A percentile compares a stretch with the other conserved stretches of the same genome.
Evolutionary conservation across 1,284 basidiomycete species (phyloP).

Genomic region (Porogramme epimiltina): DNA sequence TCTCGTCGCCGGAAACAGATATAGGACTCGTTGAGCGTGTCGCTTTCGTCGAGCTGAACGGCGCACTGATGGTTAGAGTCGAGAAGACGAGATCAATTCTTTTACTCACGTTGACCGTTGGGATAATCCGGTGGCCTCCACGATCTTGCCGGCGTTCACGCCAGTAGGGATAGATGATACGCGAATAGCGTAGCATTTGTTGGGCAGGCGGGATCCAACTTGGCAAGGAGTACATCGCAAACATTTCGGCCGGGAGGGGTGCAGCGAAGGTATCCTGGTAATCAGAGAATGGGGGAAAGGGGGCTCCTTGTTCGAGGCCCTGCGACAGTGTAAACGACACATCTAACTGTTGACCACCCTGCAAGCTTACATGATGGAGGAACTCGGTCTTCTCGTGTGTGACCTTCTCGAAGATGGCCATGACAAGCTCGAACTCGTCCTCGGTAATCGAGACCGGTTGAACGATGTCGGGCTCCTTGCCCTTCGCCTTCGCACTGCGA

Average conservation of each 20-base stretch:
- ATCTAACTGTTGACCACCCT: background rate
- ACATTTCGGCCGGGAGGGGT: constrained; percentile 26
- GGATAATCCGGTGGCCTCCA: constrained; percentile 34
- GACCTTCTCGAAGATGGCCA: constrained; percentile 92
- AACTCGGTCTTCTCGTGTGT: constrained; percentile 92
- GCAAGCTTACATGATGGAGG: constrained; percentile 78
- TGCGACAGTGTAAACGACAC: constrained; percentile 27
- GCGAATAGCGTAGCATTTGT: constrained; percentile 28
- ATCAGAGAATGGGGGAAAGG: constrained; percentile 79
- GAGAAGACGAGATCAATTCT: background rate
- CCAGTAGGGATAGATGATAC: constrained; percentile 34
- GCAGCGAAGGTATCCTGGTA: constrained; percentile 32
- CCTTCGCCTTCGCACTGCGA: constrained; percentile 75
- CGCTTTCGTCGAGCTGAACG: constrained; percentile 84
- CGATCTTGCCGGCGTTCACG: constrained; percentile 33
- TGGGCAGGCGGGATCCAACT: constrained; percentile 28
- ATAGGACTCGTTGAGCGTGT: constrained; percentile 91
- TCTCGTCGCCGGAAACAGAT: constrained; percentile 98
- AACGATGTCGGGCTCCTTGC: constrained; percentile 70
- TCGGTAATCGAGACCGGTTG: constrained; percentile 74
- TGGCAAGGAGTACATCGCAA: constrained; percentile 30
- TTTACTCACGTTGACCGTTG: constrained; percentile 32
- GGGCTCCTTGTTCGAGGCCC: constrained; percentile 64
- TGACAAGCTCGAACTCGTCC: constrained; percentile 93
- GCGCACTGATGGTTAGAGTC: background rate